These are phyloP conservation scores for Penstemon eatonii DNA, from an alignment of 257 asterid species.

Conservation along the genomic window DNA sequence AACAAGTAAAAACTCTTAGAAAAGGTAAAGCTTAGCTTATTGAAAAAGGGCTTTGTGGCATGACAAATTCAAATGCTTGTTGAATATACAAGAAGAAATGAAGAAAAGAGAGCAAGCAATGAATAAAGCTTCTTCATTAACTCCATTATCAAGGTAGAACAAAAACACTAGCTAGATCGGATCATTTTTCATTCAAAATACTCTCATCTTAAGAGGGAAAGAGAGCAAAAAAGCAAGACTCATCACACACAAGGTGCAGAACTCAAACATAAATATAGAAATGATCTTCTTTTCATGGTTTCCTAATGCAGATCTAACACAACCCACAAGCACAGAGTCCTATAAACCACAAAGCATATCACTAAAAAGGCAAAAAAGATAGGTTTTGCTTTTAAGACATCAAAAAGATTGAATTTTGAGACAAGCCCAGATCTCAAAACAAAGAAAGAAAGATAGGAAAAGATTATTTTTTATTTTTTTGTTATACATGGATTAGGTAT, in stretches of 20 bases:
- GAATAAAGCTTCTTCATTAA: constrained; percentile 19
- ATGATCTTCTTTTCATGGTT: constrained; percentile 73
- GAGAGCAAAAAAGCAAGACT: constrained; percentile 29
- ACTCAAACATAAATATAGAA: constrained; percentile 54
- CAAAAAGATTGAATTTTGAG: constrained; percentile 37
- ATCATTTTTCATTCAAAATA: constrained; percentile 13
- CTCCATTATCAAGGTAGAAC: neutral
- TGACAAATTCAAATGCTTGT: constrained; percentile 4
- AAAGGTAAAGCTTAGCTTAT: constrained; percentile 10
- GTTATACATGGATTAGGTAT: constrained; percentile 25
- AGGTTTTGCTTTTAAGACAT: constrained; percentile 25
- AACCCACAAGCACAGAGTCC: constrained; percentile 66
- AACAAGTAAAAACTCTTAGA: neutral
- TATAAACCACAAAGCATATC: constrained; percentile 62
- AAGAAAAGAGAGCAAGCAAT: neutral
- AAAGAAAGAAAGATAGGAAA: neutral
- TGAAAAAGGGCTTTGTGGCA: neutral
- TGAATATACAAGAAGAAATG: constrained; percentile 1
- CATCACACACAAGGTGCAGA: constrained; percentile 38
- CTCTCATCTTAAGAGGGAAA: constrained; percentile 23
- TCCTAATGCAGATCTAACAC: constrained; percentile 98
- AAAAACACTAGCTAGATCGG: constrained; percentile 31
- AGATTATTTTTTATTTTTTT: neutral
- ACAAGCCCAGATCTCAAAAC: constrained; percentile 40
- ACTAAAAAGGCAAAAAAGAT: constrained; percentile 66